Conservation (phyloP, 352 stramenopile genomes). For the Thraustochytrium sp. region DNA sequence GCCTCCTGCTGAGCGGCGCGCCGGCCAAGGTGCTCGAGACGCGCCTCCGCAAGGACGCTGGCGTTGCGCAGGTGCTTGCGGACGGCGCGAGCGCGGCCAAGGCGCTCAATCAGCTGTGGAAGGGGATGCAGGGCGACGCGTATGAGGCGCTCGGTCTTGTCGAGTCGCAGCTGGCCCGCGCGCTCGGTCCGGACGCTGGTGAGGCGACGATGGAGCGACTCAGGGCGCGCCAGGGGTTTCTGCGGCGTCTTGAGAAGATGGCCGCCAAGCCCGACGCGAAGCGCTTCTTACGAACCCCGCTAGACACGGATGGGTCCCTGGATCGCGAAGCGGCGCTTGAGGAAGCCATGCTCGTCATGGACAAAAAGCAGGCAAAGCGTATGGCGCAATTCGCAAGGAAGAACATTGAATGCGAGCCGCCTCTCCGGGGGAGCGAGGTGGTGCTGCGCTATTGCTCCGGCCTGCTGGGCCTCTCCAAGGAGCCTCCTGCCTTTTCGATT, state of each 20-base stretch:
- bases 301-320: background rate
- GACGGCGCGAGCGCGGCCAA: background rate
- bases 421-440: background rate
- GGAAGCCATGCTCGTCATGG: background rate
- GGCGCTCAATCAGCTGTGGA: background rate
- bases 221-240: background rate
- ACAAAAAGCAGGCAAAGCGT: constrained; percentile 18
- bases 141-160: background rate
- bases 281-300: background rate
- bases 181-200: background rate
- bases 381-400: background rate
- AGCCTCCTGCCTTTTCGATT: background rate
- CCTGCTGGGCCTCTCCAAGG: background rate
- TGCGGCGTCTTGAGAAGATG: background rate
- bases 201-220: background rate
- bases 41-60: background rate
- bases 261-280: background rate
- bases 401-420: background rate
- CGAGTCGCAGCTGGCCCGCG: constrained; percentile 1
- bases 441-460: background rate
- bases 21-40: background rate
- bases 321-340: background rate
- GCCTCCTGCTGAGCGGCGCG: background rate
- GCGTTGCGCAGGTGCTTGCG: background rate
- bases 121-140: background rate